Conservation (phyloP, 768 basidiomycete genomes). For the Lactarius pseudohatsudake region DNA sequence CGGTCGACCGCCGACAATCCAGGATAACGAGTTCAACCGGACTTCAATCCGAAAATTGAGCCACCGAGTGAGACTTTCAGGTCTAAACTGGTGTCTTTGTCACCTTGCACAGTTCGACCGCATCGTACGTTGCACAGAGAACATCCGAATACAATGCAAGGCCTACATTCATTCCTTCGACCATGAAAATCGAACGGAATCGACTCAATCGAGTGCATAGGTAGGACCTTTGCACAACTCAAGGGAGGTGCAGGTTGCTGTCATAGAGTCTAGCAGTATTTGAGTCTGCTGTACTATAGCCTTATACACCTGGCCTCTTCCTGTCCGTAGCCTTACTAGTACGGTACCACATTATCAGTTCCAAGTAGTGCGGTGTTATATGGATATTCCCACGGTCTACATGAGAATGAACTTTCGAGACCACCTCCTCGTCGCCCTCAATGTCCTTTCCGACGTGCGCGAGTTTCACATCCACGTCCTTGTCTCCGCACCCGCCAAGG, state of each 20-base stretch:
- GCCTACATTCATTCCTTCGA: neutral
- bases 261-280: neutral
- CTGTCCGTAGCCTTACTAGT: no score
- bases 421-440: slow-evolving; percentile 19
- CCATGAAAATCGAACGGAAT: no score
- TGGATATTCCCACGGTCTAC: slow-evolving; percentile 16
- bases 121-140: neutral
- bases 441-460: slow-evolving; percentile 17
- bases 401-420: slow-evolving; percentile 20
- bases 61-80: neutral
- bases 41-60: neutral
- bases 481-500: slow-evolving; percentile 64
- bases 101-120: neutral
- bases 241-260: neutral
- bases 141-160: neutral
- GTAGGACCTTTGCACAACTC: neutral
- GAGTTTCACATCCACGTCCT: slow-evolving; percentile 76
- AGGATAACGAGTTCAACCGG: neutral
- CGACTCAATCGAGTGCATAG: neutral
- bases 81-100: neutral
- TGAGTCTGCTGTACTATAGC: neutral
- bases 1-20: neutral
- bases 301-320: no score
- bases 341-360: neutral
- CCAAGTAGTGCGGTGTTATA: neutral